A percentile compares a stretch with the other conserved stretches of the same genome.
Evolutionary conservation across 2,329 filamentous ascomycete species (phyloP).

Genomic region (Aureobasidium sp.): DNA sequence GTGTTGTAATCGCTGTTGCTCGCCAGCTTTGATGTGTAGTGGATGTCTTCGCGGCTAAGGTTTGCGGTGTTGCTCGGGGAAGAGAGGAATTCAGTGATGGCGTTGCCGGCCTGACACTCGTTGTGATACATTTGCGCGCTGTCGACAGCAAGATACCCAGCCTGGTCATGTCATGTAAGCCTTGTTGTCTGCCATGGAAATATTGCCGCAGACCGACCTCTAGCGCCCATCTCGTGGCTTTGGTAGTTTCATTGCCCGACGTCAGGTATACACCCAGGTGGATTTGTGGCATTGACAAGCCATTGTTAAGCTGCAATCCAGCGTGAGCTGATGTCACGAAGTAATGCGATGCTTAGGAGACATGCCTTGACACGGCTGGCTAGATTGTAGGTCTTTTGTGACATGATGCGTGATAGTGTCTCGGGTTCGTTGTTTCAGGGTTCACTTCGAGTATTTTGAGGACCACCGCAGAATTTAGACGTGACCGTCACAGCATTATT

Average conservation of each 20-base stretch:
- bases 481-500: no score
- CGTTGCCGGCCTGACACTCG: slow-evolving; percentile 61
- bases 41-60: slow-evolving; percentile 61
- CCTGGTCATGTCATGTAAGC: slow-evolving; percentile 26
- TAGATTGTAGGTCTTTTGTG: slow-evolving; percentile 34
- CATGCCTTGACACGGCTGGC: slow-evolving; percentile 37
- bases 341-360: slow-evolving; percentile 21
- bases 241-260: slow-evolving; percentile 52
- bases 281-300: slow-evolving; percentile 60
- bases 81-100: slow-evolving; percentile 53
- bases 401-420: slow-evolving; percentile 30
- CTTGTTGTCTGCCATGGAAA: no score
- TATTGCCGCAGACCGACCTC: slow-evolving; percentile 29
- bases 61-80: slow-evolving; percentile 41
- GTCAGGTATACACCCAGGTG: slow-evolving; percentile 71
- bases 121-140: slow-evolving; percentile 63
- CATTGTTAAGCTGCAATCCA: slow-evolving; percentile 51
- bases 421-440: no score
- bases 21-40: slow-evolving; percentile 74
- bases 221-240: slow-evolving; percentile 53
- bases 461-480: no score
- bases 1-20: slow-evolving; percentile 61
- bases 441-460: no score
- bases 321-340: slow-evolving; percentile 23
- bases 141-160: slow-evolving; percentile 48